These are phyloP conservation scores for Panicum miliaceum DNA, from an alignment of 176 grass and related monocot genomes.

Conservation along the genomic window DNA sequence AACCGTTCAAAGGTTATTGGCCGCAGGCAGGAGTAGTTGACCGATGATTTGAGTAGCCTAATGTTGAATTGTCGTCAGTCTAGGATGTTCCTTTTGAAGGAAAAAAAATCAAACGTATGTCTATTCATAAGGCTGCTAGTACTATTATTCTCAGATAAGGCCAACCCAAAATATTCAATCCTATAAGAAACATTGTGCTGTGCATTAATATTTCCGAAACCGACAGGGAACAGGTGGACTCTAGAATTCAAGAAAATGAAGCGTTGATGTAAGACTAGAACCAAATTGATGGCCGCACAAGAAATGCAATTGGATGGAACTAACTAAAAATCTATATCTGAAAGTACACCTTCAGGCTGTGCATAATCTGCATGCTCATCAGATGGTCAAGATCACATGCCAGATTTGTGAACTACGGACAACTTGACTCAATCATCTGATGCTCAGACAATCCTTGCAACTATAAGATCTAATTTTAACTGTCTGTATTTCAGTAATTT, in stretches of 20 bases:
- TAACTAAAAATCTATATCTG: constrained; percentile 15
- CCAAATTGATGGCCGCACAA: constrained; percentile 30
- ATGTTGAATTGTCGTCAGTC: constrained; percentile 27
- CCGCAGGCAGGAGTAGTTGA: constrained; percentile 34
- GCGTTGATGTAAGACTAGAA: constrained; percentile 21
- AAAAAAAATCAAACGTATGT: constrained; percentile 16
- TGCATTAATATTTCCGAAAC: constrained; percentile 38
- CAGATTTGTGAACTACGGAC: neutral
- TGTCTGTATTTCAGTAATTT: neutral
- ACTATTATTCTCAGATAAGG: constrained; percentile 37
- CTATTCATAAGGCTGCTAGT: constrained; percentile 24
- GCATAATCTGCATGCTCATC: constrained; percentile 16
- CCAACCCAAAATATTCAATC: constrained; percentile 36
- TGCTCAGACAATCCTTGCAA: constrained; percentile 1
- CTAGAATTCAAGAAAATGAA: constrained; percentile 33
- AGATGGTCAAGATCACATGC: neutral
- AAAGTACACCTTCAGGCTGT: neutral
- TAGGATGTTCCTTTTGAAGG: constrained; percentile 28
- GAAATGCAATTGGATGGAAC: constrained; percentile 9
- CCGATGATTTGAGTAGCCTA: constrained; percentile 6
- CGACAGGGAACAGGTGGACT: constrained; percentile 10
- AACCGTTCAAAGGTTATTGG: constrained; percentile 29
- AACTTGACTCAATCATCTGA: neutral
- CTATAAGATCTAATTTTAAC: neutral
- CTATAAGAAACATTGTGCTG: constrained; percentile 27